Base-by-base conservation (phyloP, 208 protist species). In the Trypanosoma avium region DNA sequence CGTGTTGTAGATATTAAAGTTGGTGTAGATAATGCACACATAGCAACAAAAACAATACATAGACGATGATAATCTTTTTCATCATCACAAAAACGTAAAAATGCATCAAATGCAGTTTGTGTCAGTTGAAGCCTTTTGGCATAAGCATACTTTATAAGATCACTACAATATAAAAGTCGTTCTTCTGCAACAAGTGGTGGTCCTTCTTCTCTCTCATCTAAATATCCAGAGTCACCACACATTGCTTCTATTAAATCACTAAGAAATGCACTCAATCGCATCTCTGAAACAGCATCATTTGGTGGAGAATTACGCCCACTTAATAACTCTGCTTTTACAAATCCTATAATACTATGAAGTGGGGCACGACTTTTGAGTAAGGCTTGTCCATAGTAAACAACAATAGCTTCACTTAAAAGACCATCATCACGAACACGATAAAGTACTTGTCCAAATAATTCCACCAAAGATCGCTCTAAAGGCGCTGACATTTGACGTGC, bases 321-420 rank as follows among this genome's bases (percentile, higher is more conserved):
- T 15, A 95, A 77, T 5, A 95, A 59, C 53, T 92, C 84, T 8
- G 84, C 70, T 13, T 75, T 66, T 8, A 95, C 84, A 13, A 95
- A 77, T 10, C 59, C 60, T 45, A 88, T 60, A 22, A 76, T 79
- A 10, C 65, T 73, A 1, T 42, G 13, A 30, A 79, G 38, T 0
- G 74, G 72, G 32, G 67, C 64, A 17, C 73, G 42, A 26, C 50
- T 83, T 9, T 68, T 54, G 0, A 95, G 70, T 30, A 94, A 57
- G 36, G 84, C 87, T 12, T 84, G 73, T 0, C 88, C 85, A 49
- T 83, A 92, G 15, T 72, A 79, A 19, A 86, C 72, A 10, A 90
- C 68, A 43, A 86, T 61, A 0, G 69, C 42, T 24, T 85, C 83
- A 24, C 47, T 75, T 26, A 94, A 70, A 10, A 62, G 57, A 17